Evolutionary conservation across 495 filamentous ascomycete genomes (phyloP).

Genomic region (Parmelia sp.): DNA sequence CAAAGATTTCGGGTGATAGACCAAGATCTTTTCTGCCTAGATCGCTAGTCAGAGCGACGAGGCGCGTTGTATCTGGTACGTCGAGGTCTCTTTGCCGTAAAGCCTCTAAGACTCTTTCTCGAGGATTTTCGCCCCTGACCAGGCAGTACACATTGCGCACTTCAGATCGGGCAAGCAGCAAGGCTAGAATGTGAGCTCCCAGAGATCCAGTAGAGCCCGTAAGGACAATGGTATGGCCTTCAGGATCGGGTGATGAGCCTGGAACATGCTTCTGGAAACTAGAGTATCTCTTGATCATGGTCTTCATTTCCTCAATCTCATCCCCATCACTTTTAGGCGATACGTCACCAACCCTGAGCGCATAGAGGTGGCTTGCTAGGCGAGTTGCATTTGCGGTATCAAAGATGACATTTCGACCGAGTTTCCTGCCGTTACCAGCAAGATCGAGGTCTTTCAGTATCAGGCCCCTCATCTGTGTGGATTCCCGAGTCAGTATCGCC

Average conservation of each 20-base stretch:
- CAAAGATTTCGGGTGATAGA: not conserved
- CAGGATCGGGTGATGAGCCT: slow-evolving; percentile 19
- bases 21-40: slow-evolving; percentile 28
- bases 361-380: slow-evolving; percentile 42
- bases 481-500: not conserved
- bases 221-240: slow-evolving; percentile 42
- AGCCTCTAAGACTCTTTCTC: slow-evolving; percentile 31
- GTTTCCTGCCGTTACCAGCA: slow-evolving; percentile 25
- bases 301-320: slow-evolving; percentile 39
- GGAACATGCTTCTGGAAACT: slow-evolving; percentile 37
- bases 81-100: slow-evolving; percentile 34
- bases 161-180: slow-evolving; percentile 40
- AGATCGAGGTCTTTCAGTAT: slow-evolving; percentile 44
- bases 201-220: slow-evolving; percentile 57
- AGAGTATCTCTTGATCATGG: slow-evolving; percentile 46
- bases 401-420: slow-evolving; percentile 46
- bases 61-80: not conserved
- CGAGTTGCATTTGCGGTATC: slow-evolving; percentile 43
- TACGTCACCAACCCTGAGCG: slow-evolving; percentile 34
- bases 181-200: slow-evolving; percentile 47
- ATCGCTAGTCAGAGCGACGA: slow-evolving; percentile 48
- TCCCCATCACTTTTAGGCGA: slow-evolving; percentile 1
- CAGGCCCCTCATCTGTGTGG: slow-evolving; percentile 36
- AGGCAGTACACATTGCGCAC: slow-evolving; percentile 49
- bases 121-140: slow-evolving; percentile 38